A percentile compares a stretch with the other conserved stretches of the same genome.
Conservation (phyloP, 495 filamentous ascomycete genomes). For the Aspergillus sclerotiicarbonarius region DNA sequence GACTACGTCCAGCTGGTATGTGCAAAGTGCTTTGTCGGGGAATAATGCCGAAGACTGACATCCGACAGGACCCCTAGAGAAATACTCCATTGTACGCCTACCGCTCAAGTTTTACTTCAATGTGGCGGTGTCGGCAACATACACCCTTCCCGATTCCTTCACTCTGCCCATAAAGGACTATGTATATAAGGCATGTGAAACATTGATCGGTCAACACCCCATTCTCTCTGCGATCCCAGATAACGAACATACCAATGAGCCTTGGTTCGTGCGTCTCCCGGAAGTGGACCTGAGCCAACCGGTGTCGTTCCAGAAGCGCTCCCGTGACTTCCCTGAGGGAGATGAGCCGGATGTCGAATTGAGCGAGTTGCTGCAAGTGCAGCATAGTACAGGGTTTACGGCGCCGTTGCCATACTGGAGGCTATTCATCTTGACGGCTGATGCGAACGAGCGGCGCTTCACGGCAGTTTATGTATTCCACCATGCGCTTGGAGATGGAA, state of each 20-base stretch:
- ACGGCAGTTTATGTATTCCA: constrained; percentile 42
- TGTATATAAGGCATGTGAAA: constrained; percentile 37
- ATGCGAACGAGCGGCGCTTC: constrained; percentile 21
- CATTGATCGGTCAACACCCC: constrained; percentile 40
- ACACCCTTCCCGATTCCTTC: constrained; percentile 30
- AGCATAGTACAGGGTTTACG: constrained; percentile 38
- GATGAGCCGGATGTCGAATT: constrained; percentile 26
- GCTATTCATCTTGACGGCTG: constrained; percentile 28
- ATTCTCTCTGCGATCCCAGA: constrained; percentile 42
- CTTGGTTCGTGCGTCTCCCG: constrained; percentile 46
- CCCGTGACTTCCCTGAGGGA: constrained; percentile 9
- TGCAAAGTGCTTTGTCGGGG: background rate
- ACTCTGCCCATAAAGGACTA: constrained; percentile 30
- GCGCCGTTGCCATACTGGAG: constrained; percentile 39
- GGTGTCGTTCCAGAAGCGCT: constrained; percentile 31
- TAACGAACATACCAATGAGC: constrained; percentile 37
- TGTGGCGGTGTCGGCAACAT: constrained; percentile 38
- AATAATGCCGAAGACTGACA: constrained; percentile 9
- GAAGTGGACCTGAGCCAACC: constrained; percentile 37
- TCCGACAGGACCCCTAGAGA: constrained; percentile 38
- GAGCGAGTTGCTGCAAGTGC: constrained; percentile 30
- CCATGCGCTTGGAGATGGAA: constrained; percentile 35
- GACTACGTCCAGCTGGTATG: constrained; percentile 31
- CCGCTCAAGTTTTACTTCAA: constrained; percentile 46
- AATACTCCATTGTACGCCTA: constrained; percentile 43